phyloP scores from a whole-genome alignment of 108 stramenopile genomes.

The Cylindrotheca closterium region DNA sequence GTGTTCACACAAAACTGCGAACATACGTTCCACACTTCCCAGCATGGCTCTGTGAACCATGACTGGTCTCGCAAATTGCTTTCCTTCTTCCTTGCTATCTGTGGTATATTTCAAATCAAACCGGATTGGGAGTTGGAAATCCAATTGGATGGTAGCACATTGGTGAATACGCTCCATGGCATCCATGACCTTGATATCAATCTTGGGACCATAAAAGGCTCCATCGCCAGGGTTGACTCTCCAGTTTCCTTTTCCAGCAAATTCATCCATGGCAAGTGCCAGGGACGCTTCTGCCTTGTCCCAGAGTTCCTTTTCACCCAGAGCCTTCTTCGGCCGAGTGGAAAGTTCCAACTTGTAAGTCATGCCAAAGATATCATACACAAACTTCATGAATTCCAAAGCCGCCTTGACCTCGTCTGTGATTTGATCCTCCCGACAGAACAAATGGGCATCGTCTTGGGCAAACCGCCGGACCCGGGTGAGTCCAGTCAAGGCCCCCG shows the following conservation, averaged over 20 bases:
- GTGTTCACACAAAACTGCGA: slow-evolving; percentile 99
- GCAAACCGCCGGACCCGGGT: slow-evolving; percentile 99
- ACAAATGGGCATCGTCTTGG: slow-evolving; percentile 99
- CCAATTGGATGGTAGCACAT: slow-evolving; percentile 99
- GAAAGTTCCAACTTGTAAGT: slow-evolving; percentile 98
- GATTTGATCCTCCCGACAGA: slow-evolving; percentile 97
- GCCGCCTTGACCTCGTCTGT: slow-evolving; percentile 90
- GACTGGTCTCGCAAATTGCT: slow-evolving; percentile 91
- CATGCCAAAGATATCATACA: slow-evolving; percentile 98
- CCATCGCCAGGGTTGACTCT: slow-evolving; percentile 97
- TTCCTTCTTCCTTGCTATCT: slow-evolving; percentile 77
- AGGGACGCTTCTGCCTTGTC: slow-evolving; percentile 90
- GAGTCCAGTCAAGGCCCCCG: slow-evolving; percentile 96
- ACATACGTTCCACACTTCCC: slow-evolving; percentile 98
- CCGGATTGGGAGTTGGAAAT: slow-evolving; percentile 99
- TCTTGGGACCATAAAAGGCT: slow-evolving; percentile 99
- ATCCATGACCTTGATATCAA: slow-evolving; percentile 99
- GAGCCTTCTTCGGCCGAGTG: slow-evolving; percentile 98
- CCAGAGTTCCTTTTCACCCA: slow-evolving; percentile 96
- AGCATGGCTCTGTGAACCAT: slow-evolving; percentile 99
- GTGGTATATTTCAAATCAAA: slow-evolving; percentile 95
- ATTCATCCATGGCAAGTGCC: slow-evolving; percentile 90
- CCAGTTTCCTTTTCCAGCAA: slow-evolving; percentile 95
- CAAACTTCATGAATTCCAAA: slow-evolving; percentile 96
- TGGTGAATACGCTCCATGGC: slow-evolving; percentile 99